phyloP scores from a whole-genome alignment of 1,139 yeast species.

The Suhomyces guaymorum region DNA sequence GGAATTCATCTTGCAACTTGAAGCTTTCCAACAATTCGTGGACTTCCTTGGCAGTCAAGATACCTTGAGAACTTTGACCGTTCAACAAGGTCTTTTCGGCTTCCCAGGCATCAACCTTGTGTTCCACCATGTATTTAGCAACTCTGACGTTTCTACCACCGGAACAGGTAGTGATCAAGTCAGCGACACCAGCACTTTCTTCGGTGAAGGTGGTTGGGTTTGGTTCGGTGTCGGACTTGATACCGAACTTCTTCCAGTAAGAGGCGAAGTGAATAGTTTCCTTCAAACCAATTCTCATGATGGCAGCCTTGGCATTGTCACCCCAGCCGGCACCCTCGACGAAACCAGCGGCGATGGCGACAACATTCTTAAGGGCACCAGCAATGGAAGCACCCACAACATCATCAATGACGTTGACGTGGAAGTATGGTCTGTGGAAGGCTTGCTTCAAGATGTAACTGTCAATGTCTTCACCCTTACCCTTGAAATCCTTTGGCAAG shows the following conservation, averaged over 20 bases:
- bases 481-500: slow-evolving; percentile 41
- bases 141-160: slow-evolving; percentile 54
- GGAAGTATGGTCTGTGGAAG: slow-evolving; percentile 52
- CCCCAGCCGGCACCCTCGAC: slow-evolving; percentile 55
- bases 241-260: slow-evolving; percentile 48
- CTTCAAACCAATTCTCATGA: slow-evolving; percentile 49
- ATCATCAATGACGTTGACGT: slow-evolving; percentile 48
- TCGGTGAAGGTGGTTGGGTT: slow-evolving; percentile 41
- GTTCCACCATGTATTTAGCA: slow-evolving; percentile 49
- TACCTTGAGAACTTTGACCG: slow-evolving; percentile 54
- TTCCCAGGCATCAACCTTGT: slow-evolving; percentile 43
- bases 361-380: slow-evolving; percentile 51
- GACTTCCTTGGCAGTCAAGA: slow-evolving; percentile 50
- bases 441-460: slow-evolving; percentile 41
- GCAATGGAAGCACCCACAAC: slow-evolving; percentile 54
- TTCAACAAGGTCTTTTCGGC: slow-evolving; percentile 49
- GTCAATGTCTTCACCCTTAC: slow-evolving; percentile 47
- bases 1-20: slow-evolving; percentile 38
- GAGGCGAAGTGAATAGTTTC: slow-evolving; percentile 49
- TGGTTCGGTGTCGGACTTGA: slow-evolving; percentile 45
- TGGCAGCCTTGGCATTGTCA: slow-evolving; percentile 52
- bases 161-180: slow-evolving; percentile 50
- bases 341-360: slow-evolving; percentile 51
- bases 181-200: slow-evolving; percentile 55
- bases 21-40: slow-evolving; percentile 45